These are phyloP conservation scores for Komagataella kurtzmanii DNA, from an alignment of 805 yeast genomes.

Conservation along the genomic window DNA sequence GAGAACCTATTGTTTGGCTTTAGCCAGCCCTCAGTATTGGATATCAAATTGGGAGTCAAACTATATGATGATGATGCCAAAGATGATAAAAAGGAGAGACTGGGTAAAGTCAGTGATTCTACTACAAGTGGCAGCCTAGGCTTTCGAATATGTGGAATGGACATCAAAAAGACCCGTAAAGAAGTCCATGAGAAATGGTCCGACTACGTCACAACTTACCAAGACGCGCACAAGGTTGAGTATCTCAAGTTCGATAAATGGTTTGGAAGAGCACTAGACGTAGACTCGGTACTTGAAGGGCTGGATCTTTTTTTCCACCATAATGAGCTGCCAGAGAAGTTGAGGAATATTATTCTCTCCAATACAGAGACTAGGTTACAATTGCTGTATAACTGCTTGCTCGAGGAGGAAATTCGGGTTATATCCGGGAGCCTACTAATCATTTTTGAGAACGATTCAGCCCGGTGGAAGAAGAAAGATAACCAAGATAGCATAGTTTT, in stretches of 20 bases:
- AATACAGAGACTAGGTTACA: conserved; percentile 48
- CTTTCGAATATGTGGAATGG: conserved; percentile 85
- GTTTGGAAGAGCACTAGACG: conserved; percentile 53
- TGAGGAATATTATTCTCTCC: conserved; percentile 23
- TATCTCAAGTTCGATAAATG: conserved; percentile 47
- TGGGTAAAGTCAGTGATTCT: conserved; percentile 43
- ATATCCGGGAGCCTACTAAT: conserved; percentile 64
- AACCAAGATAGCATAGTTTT: conserved; percentile 9
- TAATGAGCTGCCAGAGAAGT: conserved; percentile 16
- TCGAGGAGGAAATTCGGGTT: conserved; percentile 49
- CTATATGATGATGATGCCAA: conserved; percentile 53
- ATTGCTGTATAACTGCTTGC: conserved; percentile 49
- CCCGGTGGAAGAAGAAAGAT: conserved; percentile 33
- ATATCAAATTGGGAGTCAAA: conserved; percentile 66
- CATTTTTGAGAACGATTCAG: conserved; percentile 54
- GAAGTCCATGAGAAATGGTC: not conserved
- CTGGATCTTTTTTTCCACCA: conserved; percentile 30
- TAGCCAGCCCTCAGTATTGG: conserved; percentile 58
- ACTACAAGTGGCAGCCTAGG: conserved; percentile 77
- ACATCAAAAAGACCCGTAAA: conserved; percentile 20
- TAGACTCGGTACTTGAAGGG: conserved; percentile 27
- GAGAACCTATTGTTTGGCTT: conserved; percentile 57
- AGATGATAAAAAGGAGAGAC: conserved; percentile 45
- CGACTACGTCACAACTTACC: not conserved
- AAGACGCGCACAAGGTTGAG: conserved; percentile 6